Base-by-base conservation (phyloP, 176 grass and related monocot genomes). In the Lolium rigidum region DNA sequence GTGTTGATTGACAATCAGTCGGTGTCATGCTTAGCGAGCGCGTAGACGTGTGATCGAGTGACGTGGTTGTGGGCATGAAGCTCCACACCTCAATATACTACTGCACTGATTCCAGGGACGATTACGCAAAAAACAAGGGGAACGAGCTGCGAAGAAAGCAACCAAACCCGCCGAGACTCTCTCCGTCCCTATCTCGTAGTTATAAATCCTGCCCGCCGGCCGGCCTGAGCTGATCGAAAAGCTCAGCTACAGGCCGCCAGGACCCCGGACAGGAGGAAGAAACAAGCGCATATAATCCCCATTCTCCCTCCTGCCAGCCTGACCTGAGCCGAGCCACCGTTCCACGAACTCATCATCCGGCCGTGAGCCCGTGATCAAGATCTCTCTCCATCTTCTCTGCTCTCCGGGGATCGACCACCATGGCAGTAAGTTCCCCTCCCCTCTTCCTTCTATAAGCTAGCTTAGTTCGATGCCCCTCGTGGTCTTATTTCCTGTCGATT, bases 341-440 rank as follows among this genome's bases (percentile, higher is more conserved):
- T 70, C 39, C 25, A 16, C 17, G 0, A 76, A 10, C 52, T 51
- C 35, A 35, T 35, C 44, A 6, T 1, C 46, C 46, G 12, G n/a
- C 6, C 65, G 4, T 12, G 35, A 70, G 12, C 64, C 6, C 64
- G 7, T 12, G 37, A 70, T 20, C 64, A 48, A 26, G 81, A 22
- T 31, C 46, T 31, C 46, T 4, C 7, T 1, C 12, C 14, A 10
- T 47, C 21, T 9, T 58, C 79, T 78, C 72, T 10, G 26, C 84
- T 0, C 84, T 0, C 65, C 15, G 10, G 48, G 47, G 48, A 66
- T 64, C 22, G 24, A 16, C 35, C 43, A 7, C 38, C 82, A 91
- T 91, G 89, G 89, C 89, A 6, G 89, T 91, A 63, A 91, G 89
- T 54, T 35, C 31, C 31, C 31, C 31, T 35, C 31, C 31, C 31